Percentiles rank a stretch among this genome's conserved stretches.
Conservation (phyloP, 805 yeast species). For the Candida suzukii region DNA sequence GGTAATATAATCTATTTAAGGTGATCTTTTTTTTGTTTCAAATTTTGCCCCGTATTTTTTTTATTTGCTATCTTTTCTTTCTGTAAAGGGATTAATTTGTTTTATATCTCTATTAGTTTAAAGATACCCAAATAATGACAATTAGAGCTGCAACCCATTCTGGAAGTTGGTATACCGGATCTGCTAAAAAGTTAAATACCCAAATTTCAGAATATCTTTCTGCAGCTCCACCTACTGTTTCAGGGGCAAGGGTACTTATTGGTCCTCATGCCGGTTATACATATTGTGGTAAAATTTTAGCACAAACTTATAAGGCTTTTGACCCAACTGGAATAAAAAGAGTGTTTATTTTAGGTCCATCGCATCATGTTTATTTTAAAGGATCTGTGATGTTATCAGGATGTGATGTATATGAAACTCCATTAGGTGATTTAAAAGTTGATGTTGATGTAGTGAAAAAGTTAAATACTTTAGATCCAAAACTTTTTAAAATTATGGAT, state of each 20-base stretch:
- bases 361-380: conserved; percentile 79
- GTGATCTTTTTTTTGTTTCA: too few relatives aligned
- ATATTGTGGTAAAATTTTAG: conserved; percentile 73
- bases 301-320: conserved; percentile 68
- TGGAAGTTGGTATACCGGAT: conserved; percentile 79
- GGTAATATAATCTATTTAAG: too few relatives aligned
- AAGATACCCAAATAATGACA: too few relatives aligned
- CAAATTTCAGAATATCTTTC: conserved; percentile 46
- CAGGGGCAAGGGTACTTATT: conserved; percentile 43
- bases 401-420: conserved; percentile 63
- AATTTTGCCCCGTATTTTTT: too few relatives aligned
- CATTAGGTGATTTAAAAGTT: conserved; percentile 68
- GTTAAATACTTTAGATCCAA: conserved; percentile 28
- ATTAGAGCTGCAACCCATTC: conserved; percentile 70
- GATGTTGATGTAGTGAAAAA: conserved; percentile 41
- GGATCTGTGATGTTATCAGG: conserved; percentile 48
- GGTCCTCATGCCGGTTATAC: conserved; percentile 90
- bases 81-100: too few relatives aligned
- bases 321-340: conserved; percentile 51
- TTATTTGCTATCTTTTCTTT: too few relatives aligned
- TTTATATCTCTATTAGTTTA: too few relatives aligned
- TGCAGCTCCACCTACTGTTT: conserved; percentile 25
- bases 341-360: conserved; percentile 83
- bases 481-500: conserved; percentile 49
- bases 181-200: conserved; percentile 31